Evolutionary conservation across 495 filamentous ascomycete genomes (phyloP).

Genomic region (Penicillium robsamsonii): DNA sequence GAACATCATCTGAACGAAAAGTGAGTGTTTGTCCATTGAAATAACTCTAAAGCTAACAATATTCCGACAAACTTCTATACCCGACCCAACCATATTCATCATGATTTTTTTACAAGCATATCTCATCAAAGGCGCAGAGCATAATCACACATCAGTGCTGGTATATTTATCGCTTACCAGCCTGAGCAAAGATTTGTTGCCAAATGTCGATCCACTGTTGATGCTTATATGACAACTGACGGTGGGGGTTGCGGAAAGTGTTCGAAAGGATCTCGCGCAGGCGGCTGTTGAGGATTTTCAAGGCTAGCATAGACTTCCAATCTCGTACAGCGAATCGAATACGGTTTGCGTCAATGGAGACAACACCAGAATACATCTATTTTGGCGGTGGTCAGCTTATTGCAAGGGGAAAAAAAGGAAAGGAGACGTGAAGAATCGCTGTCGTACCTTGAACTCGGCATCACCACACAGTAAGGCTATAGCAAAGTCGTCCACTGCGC

Average conservation of each 20-base stretch:
- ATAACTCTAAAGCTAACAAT: conserved; percentile 1
- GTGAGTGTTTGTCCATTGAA: conserved; percentile 2
- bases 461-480: conserved; percentile 85
- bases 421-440: not conserved
- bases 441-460: conserved; percentile 66
- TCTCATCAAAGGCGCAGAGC: conserved; percentile 10
- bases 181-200: conserved; percentile 43
- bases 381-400: conserved; percentile 1
- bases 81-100: conserved; percentile 6
- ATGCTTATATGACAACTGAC: conserved; percentile 59
- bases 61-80: conserved; percentile 7
- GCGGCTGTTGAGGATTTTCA: conserved; percentile 70
- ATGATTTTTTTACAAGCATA: conserved; percentile 15
- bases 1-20: not conserved
- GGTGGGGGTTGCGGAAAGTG: conserved; percentile 71
- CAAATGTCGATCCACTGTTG: conserved; percentile 76
- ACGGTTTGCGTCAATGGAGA: conserved; percentile 81
- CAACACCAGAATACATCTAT: conserved; percentile 78
- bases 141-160: not conserved
- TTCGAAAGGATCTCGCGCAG: conserved; percentile 69
- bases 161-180: conserved; percentile 25
- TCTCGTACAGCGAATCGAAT: conserved; percentile 83
- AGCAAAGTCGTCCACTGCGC: conserved; percentile 73
- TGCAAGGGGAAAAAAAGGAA: not conserved
- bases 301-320: conserved; percentile 84